Percentiles rank a stretch among this genome's conserved stretches.
phyloP scores from a whole-genome alignment of 129 eudicot species.

The Centrapalus pauciflorus region DNA sequence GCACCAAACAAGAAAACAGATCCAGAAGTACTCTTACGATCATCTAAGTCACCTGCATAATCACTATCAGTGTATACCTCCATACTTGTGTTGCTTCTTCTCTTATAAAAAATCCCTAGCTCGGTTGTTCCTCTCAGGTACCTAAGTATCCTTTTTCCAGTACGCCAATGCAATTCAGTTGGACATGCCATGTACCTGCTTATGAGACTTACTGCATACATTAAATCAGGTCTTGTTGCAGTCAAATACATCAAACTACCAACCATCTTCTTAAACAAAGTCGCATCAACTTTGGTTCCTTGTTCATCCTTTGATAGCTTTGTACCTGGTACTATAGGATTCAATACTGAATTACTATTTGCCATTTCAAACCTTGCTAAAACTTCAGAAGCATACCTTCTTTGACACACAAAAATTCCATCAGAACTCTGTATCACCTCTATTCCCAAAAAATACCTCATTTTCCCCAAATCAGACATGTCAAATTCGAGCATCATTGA shows the following conservation, averaged over 20 bases:
- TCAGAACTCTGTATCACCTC: neutral
- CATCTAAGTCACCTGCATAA: neutral
- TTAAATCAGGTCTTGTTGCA: neutral
- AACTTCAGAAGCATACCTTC: neutral
- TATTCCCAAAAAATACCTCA: neutral
- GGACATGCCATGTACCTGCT: neutral
- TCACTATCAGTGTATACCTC: neutral
- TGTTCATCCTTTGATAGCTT: neutral
- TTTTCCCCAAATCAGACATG: neutral
- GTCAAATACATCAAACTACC: slow-evolving; percentile 7
- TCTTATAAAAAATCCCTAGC: neutral
- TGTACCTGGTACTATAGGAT: neutral
- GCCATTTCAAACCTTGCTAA: neutral
- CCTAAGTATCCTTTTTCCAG: neutral
- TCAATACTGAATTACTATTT: neutral
- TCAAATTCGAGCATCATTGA: slow-evolving; percentile 1
- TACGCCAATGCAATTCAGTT: slow-evolving; percentile 3
- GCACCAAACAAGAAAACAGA: neutral
- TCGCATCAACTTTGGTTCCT: neutral
- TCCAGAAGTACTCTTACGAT: neutral
- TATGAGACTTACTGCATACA: neutral
- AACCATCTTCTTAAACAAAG: neutral
- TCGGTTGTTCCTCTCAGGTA: neutral
- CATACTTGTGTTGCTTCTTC: neutral
- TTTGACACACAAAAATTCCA: neutral